These are phyloP conservation scores for Arachis hypogaea DNA, from an alignment of 306 rosid genomes.

Conservation along the genomic window DNA sequence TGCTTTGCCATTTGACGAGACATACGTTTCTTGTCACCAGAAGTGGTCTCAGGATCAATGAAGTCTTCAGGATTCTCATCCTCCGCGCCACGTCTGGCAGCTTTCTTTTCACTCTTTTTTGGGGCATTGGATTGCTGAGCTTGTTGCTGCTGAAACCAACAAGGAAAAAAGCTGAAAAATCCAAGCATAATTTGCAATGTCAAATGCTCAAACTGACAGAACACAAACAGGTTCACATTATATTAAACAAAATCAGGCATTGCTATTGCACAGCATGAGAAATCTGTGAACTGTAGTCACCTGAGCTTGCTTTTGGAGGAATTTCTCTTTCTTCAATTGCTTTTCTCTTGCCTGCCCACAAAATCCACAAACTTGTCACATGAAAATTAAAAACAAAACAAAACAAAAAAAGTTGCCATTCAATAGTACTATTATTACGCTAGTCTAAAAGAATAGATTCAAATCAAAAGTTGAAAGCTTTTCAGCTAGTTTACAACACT, in stretches of 20 bases:
- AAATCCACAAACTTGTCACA: slow-evolving; percentile 23
- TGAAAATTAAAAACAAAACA: background rate
- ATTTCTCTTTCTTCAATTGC: slow-evolving; percentile 81
- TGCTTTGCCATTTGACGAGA: slow-evolving; percentile 83
- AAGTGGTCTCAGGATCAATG: slow-evolving; percentile 75
- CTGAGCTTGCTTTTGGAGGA: slow-evolving; percentile 76
- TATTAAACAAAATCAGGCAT: slow-evolving; percentile 9
- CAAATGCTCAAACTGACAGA: slow-evolving; percentile 2
- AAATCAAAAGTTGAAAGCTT: background rate
- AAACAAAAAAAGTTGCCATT: background rate
- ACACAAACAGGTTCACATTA: background rate
- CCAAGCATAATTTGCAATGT: slow-evolving; percentile 4
- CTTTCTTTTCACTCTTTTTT: slow-evolving; percentile 81
- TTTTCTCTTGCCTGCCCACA: slow-evolving; percentile 86
- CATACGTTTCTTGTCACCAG: slow-evolving; percentile 73
- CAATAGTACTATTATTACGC: background rate
- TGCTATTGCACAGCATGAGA: slow-evolving; percentile 2
- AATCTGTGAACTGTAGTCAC: slow-evolving; percentile 37
- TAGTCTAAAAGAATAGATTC: background rate
- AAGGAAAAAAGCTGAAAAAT: background rate
- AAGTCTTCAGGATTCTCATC: slow-evolving; percentile 79
- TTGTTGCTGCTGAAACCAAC: slow-evolving; percentile 68
- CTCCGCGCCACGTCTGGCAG: slow-evolving; percentile 60
- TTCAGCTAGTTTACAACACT: background rate
- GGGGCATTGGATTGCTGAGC: slow-evolving; percentile 64